phyloP scores from a whole-genome alignment of 176 grass and related monocot species.

The Hyparrhenia diplandra region DNA sequence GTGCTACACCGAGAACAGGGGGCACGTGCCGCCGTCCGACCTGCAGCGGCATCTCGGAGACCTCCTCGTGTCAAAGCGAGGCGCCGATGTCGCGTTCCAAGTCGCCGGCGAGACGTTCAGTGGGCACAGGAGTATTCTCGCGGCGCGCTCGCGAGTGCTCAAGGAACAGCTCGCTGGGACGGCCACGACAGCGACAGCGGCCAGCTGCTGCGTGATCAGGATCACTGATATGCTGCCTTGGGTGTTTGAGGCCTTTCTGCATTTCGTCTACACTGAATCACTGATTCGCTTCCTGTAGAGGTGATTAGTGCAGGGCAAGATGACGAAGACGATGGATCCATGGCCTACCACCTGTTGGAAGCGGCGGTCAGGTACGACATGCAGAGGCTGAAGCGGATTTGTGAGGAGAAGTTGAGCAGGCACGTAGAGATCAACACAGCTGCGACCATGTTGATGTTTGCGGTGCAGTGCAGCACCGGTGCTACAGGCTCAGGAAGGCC shows the following conservation, averaged over 20 bases:
- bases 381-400: background rate
- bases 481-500: background rate
- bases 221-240: background rate
- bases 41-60: too few species aligned
- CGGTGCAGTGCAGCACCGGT: background rate
- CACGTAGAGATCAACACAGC: background rate
- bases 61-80: too few species aligned
- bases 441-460: background rate
- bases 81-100: background rate
- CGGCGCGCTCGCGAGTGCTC: background rate
- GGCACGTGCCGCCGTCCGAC: too few species aligned
- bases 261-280: slow-evolving; percentile 4
- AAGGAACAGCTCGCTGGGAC: background rate
- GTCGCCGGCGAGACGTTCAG: background rate
- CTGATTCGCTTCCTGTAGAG: background rate
- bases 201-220: too few species aligned
- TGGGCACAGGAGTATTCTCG: background rate
- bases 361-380: background rate
- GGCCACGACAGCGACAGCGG: too few species aligned
- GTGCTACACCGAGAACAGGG: too few species aligned
- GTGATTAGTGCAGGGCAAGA: too few species aligned
- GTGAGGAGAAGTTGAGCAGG: background rate
- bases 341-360: background rate
- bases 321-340: background rate
- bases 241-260: background rate